A percentile compares a stretch with the other conserved stretches of the same genome.
phyloP scores from a whole-genome alignment of 345 rosid genomes.

The Ceriops decandra region DNA sequence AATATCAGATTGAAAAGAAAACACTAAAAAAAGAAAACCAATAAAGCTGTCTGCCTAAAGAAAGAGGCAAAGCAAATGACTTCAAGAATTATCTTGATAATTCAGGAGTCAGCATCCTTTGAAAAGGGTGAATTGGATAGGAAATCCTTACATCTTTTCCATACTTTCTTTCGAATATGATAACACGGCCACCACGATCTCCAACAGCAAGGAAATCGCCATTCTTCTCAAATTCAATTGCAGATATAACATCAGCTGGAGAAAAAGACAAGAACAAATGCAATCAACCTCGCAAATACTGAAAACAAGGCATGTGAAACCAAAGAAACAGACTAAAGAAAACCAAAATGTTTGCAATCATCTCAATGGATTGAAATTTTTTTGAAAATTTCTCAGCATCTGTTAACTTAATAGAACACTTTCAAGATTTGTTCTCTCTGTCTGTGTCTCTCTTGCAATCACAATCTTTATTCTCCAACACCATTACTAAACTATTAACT shows the following conservation, averaged over 20 bases:
- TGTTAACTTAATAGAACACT: too few species aligned
- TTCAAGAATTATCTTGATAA: neutral
- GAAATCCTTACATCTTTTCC: conserved; percentile 33
- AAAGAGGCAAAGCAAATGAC: conserved; percentile 5
- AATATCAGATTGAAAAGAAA: too few species aligned
- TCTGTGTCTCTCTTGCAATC: too few species aligned
- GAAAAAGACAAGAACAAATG: neutral
- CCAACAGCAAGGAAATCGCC: conserved; percentile 64
- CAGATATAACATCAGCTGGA: conserved; percentile 47
- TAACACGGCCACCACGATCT: conserved; percentile 61
- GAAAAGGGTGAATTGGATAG: too few species aligned
- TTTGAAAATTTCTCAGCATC: too few species aligned
- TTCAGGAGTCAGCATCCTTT: neutral
- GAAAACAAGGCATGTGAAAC: neutral
- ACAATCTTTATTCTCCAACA: too few species aligned
- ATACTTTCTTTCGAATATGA: conserved; percentile 43
- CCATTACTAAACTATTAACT: too few species aligned
- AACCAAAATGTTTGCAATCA: neutral
- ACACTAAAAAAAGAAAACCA: too few species aligned
- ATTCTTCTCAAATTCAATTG: conserved; percentile 50
- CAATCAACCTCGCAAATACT: neutral
- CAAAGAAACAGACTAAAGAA: neutral
- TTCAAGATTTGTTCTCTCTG: too few species aligned
- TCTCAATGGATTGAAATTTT: too few species aligned
- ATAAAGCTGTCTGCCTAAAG: conserved; percentile 17